These are phyloP conservation scores for Xylariomycetidae sp. DNA, from an alignment of 2,329 filamentous ascomycete species.

Conservation along the genomic window DNA sequence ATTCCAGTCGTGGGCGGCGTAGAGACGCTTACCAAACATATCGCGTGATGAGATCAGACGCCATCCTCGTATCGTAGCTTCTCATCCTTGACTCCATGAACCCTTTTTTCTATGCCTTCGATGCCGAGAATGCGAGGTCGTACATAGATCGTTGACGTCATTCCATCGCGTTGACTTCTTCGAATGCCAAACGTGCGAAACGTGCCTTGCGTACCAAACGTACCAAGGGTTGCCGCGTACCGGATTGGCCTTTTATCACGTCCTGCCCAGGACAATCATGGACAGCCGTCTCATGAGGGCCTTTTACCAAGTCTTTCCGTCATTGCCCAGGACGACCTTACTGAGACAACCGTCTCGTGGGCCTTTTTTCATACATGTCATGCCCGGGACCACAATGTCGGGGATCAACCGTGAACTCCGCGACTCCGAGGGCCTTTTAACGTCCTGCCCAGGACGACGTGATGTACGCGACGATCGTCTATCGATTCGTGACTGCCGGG, in stretches of 20 bases:
- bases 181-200: constrained; percentile 8
- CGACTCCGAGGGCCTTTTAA: constrained; percentile 29
- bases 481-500: too few species aligned
- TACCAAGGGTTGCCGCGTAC: constrained; percentile 3
- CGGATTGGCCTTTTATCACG: constrained; percentile 16
- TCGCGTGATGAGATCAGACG: neutral
- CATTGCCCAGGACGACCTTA: constrained; percentile 1
- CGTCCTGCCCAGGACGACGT: constrained; percentile 37
- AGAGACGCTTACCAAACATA: neutral
- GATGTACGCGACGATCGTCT: too few species aligned
- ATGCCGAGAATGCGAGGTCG: neutral
- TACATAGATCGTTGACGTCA: neutral
- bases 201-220: constrained; percentile 10
- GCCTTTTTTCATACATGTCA: constrained; percentile 11
- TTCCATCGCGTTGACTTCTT: neutral
- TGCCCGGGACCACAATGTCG: constrained; percentile 13
- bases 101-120: neutral
- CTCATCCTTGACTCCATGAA: neutral
- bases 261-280: constrained; percentile 21
- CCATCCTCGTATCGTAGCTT: neutral
- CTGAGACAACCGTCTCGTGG: neutral
- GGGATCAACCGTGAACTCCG: constrained; percentile 3
- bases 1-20: neutral
- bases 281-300: constrained; percentile 6
- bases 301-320: constrained; percentile 4